These are phyloP conservation scores for Sambucus nigra DNA, from an alignment of 129 eudicot genomes.

Conservation along the genomic window DNA sequence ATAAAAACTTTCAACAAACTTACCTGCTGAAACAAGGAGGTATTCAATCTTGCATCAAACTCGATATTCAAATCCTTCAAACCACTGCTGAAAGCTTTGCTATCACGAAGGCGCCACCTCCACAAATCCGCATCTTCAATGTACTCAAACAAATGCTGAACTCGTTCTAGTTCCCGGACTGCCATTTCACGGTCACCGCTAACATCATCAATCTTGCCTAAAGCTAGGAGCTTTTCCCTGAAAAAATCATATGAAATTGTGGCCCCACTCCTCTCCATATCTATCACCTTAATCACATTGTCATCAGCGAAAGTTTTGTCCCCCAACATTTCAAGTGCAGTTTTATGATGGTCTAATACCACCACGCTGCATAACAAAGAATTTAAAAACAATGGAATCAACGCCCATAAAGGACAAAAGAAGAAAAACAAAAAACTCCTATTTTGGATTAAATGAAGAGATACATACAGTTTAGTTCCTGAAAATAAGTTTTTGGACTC, in stretches of 20 bases:
- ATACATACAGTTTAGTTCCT: too few species aligned
- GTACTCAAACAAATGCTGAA: conserved; percentile 48
- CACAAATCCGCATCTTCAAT: conserved; percentile 85
- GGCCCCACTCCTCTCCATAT: conserved; percentile 87
- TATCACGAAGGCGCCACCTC: conserved; percentile 65
- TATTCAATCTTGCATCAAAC: conserved; percentile 38
- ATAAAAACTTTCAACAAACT: background rate
- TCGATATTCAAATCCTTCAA: conserved; percentile 61
- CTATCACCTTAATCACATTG: conserved; percentile 63
- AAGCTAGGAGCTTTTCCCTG: conserved; percentile 44
- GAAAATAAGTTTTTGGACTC: too few species aligned
- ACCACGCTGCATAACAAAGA: conserved; percentile 33
- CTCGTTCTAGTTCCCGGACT: conserved; percentile 29
- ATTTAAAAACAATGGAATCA: too few species aligned
- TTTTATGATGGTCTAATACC: conserved; percentile 88
- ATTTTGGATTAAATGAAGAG: too few species aligned
- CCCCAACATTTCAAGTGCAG: conserved; percentile 60
- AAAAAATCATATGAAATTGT: conserved; percentile 75
- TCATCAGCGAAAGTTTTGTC: conserved; percentile 22
- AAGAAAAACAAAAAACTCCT: too few species aligned
- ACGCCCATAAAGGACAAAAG: too few species aligned
- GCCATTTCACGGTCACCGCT: conserved; percentile 1
- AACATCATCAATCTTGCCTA: conserved; percentile 15
- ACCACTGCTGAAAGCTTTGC: conserved; percentile 90
- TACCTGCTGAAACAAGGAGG: conserved; percentile 71